Conservation (phyloP, 1,284 basidiomycete species). For the Leccinum fallax region DNA sequence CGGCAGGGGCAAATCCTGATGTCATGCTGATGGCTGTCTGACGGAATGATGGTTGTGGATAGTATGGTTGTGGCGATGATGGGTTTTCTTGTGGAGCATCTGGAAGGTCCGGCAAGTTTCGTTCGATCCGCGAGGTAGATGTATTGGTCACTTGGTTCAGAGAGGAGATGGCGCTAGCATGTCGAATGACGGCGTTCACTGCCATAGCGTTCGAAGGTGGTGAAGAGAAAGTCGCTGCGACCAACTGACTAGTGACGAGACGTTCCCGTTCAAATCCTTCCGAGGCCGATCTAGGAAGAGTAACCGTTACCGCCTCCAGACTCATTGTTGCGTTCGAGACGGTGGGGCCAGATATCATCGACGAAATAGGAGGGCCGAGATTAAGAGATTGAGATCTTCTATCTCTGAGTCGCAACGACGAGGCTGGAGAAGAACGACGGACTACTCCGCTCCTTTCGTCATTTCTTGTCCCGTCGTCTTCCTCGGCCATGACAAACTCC, state of each 20-base stretch:
- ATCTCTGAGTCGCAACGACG: slow-evolving; percentile 45
- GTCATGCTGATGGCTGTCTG: slow-evolving; percentile 74
- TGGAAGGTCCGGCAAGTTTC: slow-evolving; percentile 37
- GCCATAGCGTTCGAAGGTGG: slow-evolving; percentile 18
- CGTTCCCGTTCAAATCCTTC: slow-evolving; percentile 31
- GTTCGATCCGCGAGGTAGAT: slow-evolving; percentile 22
- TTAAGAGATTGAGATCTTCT: slow-evolving; percentile 66
- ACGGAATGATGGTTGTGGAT: slow-evolving; percentile 42
- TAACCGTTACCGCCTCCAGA: slow-evolving; percentile 34
- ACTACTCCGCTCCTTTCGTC: slow-evolving; percentile 36
- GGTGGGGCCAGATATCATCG: slow-evolving; percentile 32
- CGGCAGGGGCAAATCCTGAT: slow-evolving; percentile 63
- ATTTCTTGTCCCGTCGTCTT: slow-evolving; percentile 45
- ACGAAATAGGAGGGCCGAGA: slow-evolving; percentile 39
- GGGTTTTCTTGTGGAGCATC: slow-evolving; percentile 30
- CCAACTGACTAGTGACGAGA: slow-evolving; percentile 21
- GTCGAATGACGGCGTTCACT: slow-evolving; percentile 15
- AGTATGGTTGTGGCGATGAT: slow-evolving; percentile 19
- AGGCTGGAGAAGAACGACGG: slow-evolving; percentile 26
- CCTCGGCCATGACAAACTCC: slow-evolving; percentile 56
- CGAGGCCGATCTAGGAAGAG: slow-evolving; percentile 33
- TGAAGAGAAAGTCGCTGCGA: slow-evolving; percentile 23
- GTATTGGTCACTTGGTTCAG: slow-evolving; percentile 13
- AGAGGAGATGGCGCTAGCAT: slow-evolving; percentile 16
- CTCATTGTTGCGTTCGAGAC: slow-evolving; percentile 35